Percentiles rank a stretch among this genome's conserved stretches.
These are phyloP conservation scores for Dichotomocladium elegans DNA, from an alignment of 371 early-diverging fungal species.

Conservation along the genomic window DNA sequence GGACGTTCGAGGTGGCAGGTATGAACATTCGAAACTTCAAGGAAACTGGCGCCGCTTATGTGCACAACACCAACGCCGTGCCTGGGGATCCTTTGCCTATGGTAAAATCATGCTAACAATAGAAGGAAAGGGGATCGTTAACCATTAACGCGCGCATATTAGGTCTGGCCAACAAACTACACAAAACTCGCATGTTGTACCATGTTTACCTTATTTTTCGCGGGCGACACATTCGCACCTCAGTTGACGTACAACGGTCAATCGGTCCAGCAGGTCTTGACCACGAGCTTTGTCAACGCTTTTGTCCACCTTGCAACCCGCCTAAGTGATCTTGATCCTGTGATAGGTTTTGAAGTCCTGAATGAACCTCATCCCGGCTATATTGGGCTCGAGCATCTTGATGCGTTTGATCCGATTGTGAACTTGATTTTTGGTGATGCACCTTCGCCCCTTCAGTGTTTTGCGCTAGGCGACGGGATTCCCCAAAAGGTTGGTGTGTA, in stretches of 20 bases:
- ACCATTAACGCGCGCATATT: neutral
- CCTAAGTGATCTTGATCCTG: constrained; percentile 55
- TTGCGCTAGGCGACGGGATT: constrained; percentile 66
- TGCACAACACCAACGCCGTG: constrained; percentile 66
- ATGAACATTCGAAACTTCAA: constrained; percentile 67
- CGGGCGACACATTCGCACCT: constrained; percentile 74
- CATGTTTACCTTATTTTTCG: constrained; percentile 87
- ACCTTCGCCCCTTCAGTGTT: constrained; percentile 69
- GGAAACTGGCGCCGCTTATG: constrained; percentile 72
- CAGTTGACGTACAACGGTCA: constrained; percentile 41
- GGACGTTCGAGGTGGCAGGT: constrained; percentile 71
- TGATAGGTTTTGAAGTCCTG: constrained; percentile 77
- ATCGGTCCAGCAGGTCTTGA: constrained; percentile 54
- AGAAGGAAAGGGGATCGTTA: neutral
- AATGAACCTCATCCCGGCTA: constrained; percentile 84
- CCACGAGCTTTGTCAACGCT: constrained; percentile 48
- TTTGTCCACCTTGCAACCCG: constrained; percentile 56
- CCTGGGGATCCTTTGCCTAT: constrained; percentile 67
- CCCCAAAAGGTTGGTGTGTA: constrained; percentile 65
- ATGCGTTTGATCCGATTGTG: constrained; percentile 59
- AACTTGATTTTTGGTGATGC: constrained; percentile 66
- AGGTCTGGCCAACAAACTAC: constrained; percentile 83
- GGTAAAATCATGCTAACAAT: constrained; percentile 48
- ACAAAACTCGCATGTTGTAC: constrained; percentile 76
- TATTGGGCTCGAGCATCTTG: constrained; percentile 59